Conservation (phyloP, 176 grass and related monocot species). For the Paspalum notatum region DNA sequence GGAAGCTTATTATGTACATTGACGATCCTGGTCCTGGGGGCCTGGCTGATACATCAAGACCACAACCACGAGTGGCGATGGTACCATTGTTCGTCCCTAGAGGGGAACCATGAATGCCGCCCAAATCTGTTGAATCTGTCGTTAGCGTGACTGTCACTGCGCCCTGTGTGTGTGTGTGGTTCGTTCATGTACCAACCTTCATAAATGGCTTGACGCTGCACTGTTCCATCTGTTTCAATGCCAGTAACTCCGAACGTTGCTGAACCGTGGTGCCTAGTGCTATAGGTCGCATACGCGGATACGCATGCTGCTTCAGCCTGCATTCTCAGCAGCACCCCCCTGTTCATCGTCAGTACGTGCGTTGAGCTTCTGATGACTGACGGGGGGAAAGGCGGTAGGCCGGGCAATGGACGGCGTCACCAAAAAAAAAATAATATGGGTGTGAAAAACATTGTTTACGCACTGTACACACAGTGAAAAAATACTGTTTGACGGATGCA, state of each 20-base stretch:
- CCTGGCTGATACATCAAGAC: background rate
- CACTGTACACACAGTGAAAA: too few species aligned
- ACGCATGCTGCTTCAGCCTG: too few species aligned
- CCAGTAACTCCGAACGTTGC: background rate
- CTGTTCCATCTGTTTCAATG: slow-evolving; percentile 20
- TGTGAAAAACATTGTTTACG: too few species aligned
- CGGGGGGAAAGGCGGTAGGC: background rate
- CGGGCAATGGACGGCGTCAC: too few species aligned
- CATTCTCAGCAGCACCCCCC: background rate
- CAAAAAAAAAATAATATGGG: too few species aligned
- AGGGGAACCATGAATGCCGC: slow-evolving; percentile 36
- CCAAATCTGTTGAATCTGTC: slow-evolving; percentile 26
- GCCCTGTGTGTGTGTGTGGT: too few species aligned
- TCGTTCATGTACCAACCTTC: background rate
- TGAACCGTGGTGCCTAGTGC: slow-evolving; percentile 35
- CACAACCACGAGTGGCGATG: background rate
- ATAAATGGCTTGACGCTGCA: slow-evolving; percentile 30
- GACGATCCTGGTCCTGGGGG: background rate
- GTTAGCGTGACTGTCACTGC: background rate
- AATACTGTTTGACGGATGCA: background rate
- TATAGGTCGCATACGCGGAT: too few species aligned
- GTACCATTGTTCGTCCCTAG: background rate
- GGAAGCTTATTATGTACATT: background rate
- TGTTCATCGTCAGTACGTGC: background rate
- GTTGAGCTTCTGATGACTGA: background rate